Evolutionary conservation across 2,329 filamentous ascomycete species (phyloP), one percentile per base, ranked within the genome.

Genomic region (Aspergillus flavus): DNA sequence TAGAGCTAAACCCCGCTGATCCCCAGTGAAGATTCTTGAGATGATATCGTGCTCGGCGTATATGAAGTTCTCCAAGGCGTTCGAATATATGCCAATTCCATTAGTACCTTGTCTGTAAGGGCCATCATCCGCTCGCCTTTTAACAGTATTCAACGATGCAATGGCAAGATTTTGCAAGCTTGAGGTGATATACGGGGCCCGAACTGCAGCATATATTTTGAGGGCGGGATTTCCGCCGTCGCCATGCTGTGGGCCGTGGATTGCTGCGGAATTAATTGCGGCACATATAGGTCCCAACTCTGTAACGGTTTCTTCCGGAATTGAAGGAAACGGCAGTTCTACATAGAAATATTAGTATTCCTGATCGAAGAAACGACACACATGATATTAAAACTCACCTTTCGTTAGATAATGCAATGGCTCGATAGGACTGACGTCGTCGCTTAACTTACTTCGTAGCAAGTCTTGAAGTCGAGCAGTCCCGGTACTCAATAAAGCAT

Each of bases 371-470:
- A 1, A n/a, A 23, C n/a, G 4, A 3, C 9, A 48, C 28, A 16
- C 14, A 2, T 58, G 10, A 12, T n/a, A 48, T 39, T 39, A 2
- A 48, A 21, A 36, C 64, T n/a, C 61, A 82, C 93, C 87, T 79
- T 98, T 98, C 21, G 93, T 97, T 71, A 97, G 90, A 74, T 90
- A 97, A 77, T 97, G 92, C 52, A 99, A 82, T 9, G 95, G 94
- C 74, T 99, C 95, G 57, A 98, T 86, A 3, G 91, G 87, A 57
- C 87, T 87, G 16, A 92, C 90, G 45, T 94, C 92, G 69, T 96
- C 91, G 65, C 85, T 86, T 52, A 99, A 81, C 59, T 93, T 84
- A 63, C 90, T 89, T 66, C 93, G 87, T 74, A 97, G 96, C 60
- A 94, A 86, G 61, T 88, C 88, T 77, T 98, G 93, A 36, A 99